A percentile compares a stretch with the other conserved stretches of the same genome.
These are phyloP conservation scores for Macrolepiota albuminosa DNA, from an alignment of 768 basidiomycete genomes.

Conservation along the genomic window DNA sequence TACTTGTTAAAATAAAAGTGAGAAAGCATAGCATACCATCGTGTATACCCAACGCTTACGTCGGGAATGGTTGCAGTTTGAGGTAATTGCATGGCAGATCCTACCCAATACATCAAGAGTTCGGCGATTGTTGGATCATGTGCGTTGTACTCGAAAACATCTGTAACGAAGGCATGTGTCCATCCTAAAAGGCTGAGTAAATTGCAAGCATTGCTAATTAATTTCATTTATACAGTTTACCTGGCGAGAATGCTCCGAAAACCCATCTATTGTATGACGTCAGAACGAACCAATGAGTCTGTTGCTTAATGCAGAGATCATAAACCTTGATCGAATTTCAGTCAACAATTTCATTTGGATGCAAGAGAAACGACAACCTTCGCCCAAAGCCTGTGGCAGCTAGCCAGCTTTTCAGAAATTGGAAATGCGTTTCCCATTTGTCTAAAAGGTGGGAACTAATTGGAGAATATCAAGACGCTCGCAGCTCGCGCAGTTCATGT, in stretches of 20 bases:
- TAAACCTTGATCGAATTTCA: constrained; percentile 37
- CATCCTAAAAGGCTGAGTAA: constrained; percentile 34
- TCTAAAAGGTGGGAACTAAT: constrained; percentile 36
- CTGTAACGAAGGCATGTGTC: constrained; percentile 47
- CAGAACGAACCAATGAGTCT: constrained; percentile 51
- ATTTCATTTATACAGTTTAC: constrained; percentile 23
- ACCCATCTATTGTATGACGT: constrained; percentile 59
- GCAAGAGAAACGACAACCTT: constrained; percentile 32
- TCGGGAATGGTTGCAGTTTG: constrained; percentile 30
- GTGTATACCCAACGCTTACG: constrained; percentile 26
- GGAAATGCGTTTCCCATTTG: constrained; percentile 29
- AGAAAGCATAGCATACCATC: constrained; percentile 15
- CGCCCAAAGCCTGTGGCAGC: constrained; percentile 55
- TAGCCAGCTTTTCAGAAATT: constrained; percentile 22
- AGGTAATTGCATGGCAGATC: constrained; percentile 42
- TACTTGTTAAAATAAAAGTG: constrained; percentile 32
- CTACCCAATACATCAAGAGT: constrained; percentile 50
- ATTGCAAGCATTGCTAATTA: neutral
- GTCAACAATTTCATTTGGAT: neutral
- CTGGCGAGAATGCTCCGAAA: constrained; percentile 56
- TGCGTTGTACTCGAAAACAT: constrained; percentile 36
- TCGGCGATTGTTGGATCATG: constrained; percentile 45
- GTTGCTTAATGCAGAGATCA: constrained; percentile 47
- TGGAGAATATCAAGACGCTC: constrained; percentile 12
- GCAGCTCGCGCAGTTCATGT: neutral